Evolutionary conservation across 345 rosid species (phyloP).

Genomic region (Linum tenue): DNA sequence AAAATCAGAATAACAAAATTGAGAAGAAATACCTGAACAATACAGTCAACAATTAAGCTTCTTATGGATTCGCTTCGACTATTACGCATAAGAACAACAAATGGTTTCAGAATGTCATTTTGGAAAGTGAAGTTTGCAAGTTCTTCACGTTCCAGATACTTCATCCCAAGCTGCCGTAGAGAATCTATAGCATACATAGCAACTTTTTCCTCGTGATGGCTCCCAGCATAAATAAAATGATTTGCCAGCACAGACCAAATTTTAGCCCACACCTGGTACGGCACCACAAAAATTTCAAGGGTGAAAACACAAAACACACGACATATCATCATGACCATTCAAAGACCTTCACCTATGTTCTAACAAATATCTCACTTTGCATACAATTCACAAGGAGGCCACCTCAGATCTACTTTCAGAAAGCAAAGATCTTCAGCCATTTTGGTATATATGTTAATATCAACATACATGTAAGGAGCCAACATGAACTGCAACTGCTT

Average conservation of each 20-base stretch:
- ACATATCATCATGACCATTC: not conserved
- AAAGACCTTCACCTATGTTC: not conserved
- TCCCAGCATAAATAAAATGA: slow-evolving; percentile 90
- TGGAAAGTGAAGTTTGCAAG: slow-evolving; percentile 88
- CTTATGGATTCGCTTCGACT: slow-evolving; percentile 68
- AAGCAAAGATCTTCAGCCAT: not conserved
- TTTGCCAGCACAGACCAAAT: slow-evolving; percentile 87
- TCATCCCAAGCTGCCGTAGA: slow-evolving; percentile 87
- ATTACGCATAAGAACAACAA: slow-evolving; percentile 81
- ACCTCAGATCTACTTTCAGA: not conserved
- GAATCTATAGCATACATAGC: slow-evolving; percentile 96
- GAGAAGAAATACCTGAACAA: slow-evolving; percentile 58
- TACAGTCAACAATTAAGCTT: slow-evolving; percentile 85
- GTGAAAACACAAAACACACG: not conserved
- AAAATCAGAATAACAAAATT: slow-evolving; percentile 5
- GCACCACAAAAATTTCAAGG: slow-evolving; percentile 1
- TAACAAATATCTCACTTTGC: not conserved
- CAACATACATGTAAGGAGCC: not conserved
- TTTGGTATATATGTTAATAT: not conserved
- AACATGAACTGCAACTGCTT: not conserved
- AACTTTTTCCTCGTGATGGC: slow-evolving; percentile 85
- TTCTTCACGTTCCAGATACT: slow-evolving; percentile 84
- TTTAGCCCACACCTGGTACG: slow-evolving; percentile 84
- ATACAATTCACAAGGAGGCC: not conserved
- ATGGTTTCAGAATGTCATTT: slow-evolving; percentile 91